Evolutionary conservation across 371 early-diverging fungal genomes (phyloP).

Genomic region (Mucor plumbeus): DNA sequence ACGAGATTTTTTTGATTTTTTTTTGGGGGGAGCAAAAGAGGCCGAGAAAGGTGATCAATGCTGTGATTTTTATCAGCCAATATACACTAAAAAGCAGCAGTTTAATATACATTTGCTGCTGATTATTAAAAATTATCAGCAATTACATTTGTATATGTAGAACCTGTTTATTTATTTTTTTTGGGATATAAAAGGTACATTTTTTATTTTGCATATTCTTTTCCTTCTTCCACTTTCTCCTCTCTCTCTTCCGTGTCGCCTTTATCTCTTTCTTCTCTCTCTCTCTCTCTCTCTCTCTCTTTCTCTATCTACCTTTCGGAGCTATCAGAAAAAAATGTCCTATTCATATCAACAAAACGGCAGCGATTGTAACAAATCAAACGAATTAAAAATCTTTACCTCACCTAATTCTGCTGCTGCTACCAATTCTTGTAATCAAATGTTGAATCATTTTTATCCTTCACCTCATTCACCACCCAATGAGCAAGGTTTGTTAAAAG

Average conservation of each 20-base stretch:
- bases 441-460: conserved; percentile 16
- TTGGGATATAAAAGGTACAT: not conserved
- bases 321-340: conserved; percentile 5
- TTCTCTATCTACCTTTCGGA: not conserved
- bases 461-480: conserved; percentile 15
- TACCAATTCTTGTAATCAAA: not conserved
- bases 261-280: not conserved
- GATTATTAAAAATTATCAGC: conserved; percentile 6
- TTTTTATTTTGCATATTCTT: not conserved
- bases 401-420: not conserved
- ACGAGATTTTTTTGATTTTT: not conserved
- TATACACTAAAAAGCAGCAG: conserved; percentile 1
- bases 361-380: conserved; percentile 10
- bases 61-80: conserved; percentile 7
- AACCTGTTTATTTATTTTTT: conserved; percentile 5
- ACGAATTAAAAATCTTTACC: conserved; percentile 23
- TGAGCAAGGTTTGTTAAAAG: conserved; percentile 14
- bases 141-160: not conserved
- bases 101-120: conserved; percentile 3
- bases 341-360: conserved; percentile 1
- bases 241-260: not conserved
- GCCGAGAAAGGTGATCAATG: not conserved
- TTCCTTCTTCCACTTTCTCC: not conserved
- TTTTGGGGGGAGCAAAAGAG: not conserved
- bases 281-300: not conserved